These are phyloP conservation scores for Talaromyces proteolyticus DNA, from an alignment of 495 filamentous ascomycete genomes.

Conservation along the genomic window DNA sequence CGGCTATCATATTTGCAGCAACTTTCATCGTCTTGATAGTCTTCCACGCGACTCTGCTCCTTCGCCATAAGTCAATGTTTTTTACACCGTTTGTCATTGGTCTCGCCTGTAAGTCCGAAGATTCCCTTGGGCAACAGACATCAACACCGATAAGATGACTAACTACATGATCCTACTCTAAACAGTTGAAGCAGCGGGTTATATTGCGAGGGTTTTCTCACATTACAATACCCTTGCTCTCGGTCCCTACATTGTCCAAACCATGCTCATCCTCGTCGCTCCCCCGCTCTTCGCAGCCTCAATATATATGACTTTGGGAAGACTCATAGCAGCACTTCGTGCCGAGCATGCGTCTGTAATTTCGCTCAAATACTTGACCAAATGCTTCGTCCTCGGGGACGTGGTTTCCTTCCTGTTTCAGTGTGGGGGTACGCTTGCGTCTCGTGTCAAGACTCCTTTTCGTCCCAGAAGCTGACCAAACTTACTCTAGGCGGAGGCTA, in stretches of 20 bases:
- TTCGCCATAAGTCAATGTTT: too few relatives aligned
- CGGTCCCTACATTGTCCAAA: constrained; percentile 30
- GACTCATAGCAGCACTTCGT: constrained; percentile 36
- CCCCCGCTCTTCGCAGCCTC: constrained; percentile 42
- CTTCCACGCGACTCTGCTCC: constrained; percentile 39
- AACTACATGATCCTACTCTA: neutral
- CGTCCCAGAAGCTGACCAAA: neutral
- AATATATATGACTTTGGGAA: constrained; percentile 54
- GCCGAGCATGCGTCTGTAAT: constrained; percentile 28
- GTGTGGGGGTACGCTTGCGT: constrained; percentile 17
- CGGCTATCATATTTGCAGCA: constrained; percentile 41
- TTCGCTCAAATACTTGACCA: constrained; percentile 21
- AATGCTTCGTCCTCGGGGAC: constrained; percentile 32
- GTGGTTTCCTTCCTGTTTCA: constrained; percentile 29
- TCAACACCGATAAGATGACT: neutral
- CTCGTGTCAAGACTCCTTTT: neutral
- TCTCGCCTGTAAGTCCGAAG: constrained; percentile 45
- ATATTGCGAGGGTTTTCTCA: constrained; percentile 32
- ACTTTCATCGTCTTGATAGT: constrained; percentile 43
- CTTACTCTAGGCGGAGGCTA: constrained; percentile 16
- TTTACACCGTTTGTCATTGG: constrained; percentile 55
- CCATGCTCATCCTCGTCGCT: constrained; percentile 24
- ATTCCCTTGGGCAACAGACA: neutral
- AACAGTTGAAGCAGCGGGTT: constrained; percentile 54
- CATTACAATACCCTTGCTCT: constrained; percentile 16